Evolutionary conservation across 805 yeast genomes (phyloP).

Genomic region (Kazachstania psychrophila): DNA sequence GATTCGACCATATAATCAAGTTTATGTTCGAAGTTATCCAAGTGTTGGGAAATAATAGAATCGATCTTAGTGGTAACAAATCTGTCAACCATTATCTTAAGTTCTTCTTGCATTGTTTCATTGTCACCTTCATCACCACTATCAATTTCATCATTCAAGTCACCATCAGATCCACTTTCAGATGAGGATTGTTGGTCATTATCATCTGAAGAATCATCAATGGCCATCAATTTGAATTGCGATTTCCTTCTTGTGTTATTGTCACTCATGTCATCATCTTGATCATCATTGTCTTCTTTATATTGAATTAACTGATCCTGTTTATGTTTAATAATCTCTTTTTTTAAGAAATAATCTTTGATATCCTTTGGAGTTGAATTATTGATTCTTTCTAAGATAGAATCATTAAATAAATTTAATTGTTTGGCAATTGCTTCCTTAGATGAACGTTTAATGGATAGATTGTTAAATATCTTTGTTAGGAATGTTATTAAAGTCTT

Average conservation of each 20-base stretch:
- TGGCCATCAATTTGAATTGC: conserved; percentile 4
- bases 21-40: conserved; percentile 11
- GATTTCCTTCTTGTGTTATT: conserved; percentile 2
- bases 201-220: conserved; percentile 5
- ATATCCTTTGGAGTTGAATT: conserved; percentile 17
- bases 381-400: conserved; percentile 15
- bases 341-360: conserved; percentile 10
- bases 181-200: neutral
- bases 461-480: conserved; percentile 21
- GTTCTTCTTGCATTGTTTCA: conserved; percentile 18
- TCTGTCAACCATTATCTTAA: conserved; percentile 21
- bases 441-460: conserved; percentile 24
- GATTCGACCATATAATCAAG: conserved; percentile 12
- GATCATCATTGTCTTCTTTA: neutral
- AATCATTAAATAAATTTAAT: conserved; percentile 17
- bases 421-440: conserved; percentile 19
- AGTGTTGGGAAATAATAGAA: conserved; percentile 12
- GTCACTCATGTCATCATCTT: neutral
- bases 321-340: conserved; percentile 8
- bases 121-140: conserved; percentile 9
- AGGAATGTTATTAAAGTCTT: conserved; percentile 18
- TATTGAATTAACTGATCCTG: neutral
- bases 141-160: conserved; percentile 8
- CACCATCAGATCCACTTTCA: neutral
- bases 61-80: conserved; percentile 19